These are phyloP conservation scores for Protomyces arabidopsidicola DNA, from an alignment of 1,139 yeast species.

Conservation along the genomic window DNA sequence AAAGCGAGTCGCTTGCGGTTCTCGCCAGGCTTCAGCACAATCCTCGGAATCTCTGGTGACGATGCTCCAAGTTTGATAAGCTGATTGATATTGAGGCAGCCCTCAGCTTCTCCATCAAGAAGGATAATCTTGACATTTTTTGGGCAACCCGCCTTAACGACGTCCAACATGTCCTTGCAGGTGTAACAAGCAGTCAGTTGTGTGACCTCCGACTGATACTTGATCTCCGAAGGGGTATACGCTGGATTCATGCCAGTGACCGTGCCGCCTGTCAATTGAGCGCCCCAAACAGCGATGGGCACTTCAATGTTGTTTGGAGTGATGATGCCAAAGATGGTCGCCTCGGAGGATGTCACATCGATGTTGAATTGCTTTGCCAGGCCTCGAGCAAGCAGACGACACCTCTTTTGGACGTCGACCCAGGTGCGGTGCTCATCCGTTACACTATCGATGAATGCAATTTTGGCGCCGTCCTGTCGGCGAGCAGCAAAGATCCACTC, in stretches of 20 bases:
- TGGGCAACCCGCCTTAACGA: constrained; percentile 33
- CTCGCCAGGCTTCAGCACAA: constrained; percentile 32
- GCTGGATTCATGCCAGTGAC: constrained; percentile 42
- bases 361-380: constrained; percentile 6
- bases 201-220: constrained; percentile 39
- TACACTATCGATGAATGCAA: constrained; percentile 14
- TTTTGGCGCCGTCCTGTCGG: constrained; percentile 3
- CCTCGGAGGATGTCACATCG: constrained; percentile 34
- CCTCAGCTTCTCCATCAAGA: constrained; percentile 15
- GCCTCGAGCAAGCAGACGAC: constrained; percentile 14
- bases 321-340: constrained; percentile 38
- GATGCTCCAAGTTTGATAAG: constrained; percentile 31
- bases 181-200: constrained; percentile 37
- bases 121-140: constrained; percentile 21
- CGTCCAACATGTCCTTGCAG: constrained; percentile 32
- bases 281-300: constrained; percentile 23
- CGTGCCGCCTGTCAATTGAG: constrained; percentile 15
- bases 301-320: constrained; percentile 36
- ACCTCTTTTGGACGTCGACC: not conserved
- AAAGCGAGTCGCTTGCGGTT: constrained; percentile 38
- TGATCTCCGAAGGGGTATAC: constrained; percentile 40
- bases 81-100: constrained; percentile 31
- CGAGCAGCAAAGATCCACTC: constrained; percentile 21
- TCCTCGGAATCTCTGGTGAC: constrained; percentile 30
- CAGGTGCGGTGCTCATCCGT: constrained; percentile 21